Percentiles rank a stretch among this genome's conserved stretches.
These are phyloP conservation scores for Nepenthes mirabilis DNA, from an alignment of 148 eudicot genomes.

Conservation along the genomic window DNA sequence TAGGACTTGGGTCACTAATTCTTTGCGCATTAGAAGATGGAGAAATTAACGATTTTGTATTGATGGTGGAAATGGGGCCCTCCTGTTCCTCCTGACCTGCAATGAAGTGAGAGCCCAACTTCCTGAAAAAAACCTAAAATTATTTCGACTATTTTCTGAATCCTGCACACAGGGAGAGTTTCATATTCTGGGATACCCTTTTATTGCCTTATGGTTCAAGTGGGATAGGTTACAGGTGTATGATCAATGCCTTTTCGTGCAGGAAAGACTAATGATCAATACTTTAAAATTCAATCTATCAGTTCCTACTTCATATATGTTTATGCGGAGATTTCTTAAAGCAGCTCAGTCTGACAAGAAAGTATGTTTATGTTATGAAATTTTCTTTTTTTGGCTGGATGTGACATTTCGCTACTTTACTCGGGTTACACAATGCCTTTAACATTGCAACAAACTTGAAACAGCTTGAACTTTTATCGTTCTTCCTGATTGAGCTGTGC, in stretches of 20 bases:
- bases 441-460: neutral
- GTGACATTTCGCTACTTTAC: too few relatives aligned
- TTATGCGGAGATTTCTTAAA: slow-evolving; percentile 71
- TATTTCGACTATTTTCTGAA: too few relatives aligned
- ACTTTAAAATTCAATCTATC: slow-evolving; percentile 63
- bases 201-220: neutral
- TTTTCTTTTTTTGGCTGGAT: neutral
- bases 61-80: too few relatives aligned
- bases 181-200: too few relatives aligned
- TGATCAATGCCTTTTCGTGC: neutral
- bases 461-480: slow-evolving; percentile 65
- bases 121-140: too few relatives aligned
- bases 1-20: too few relatives aligned
- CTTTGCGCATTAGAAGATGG: too few relatives aligned
- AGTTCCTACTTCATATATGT: slow-evolving; percentile 68
- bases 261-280: slow-evolving; percentile 72
- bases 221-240: neutral
- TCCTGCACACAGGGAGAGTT: too few relatives aligned
- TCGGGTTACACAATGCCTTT: neutral
- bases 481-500: slow-evolving; percentile 65
- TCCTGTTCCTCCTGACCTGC: too few relatives aligned
- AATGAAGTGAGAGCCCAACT: too few relatives aligned
- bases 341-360: slow-evolving; percentile 57
- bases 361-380: slow-evolving; percentile 17
- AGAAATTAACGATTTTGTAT: too few relatives aligned